Evolutionary conservation across 1,284 basidiomycete genomes (phyloP).

Genomic region (Volvariella volvacea): DNA sequence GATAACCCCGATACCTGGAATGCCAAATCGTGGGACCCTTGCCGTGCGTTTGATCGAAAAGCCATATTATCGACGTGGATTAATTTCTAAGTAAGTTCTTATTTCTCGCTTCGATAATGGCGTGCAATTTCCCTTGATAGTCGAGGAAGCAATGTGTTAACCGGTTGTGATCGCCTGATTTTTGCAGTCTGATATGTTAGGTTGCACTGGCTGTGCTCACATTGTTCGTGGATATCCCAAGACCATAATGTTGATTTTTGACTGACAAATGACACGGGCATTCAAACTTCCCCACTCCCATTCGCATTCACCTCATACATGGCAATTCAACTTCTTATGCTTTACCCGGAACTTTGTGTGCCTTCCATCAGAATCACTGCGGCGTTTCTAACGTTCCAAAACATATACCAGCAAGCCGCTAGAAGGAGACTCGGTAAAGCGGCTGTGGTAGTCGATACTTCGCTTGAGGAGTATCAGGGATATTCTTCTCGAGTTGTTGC

Average conservation of each 20-base stretch:
- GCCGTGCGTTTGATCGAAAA: slow-evolving; percentile 32
- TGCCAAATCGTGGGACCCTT: slow-evolving; percentile 32
- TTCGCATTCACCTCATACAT: no score
- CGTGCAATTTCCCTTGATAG: no score
- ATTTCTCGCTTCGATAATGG: no score
- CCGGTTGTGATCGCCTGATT: slow-evolving; percentile 5
- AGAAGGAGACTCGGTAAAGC: slow-evolving; percentile 31
- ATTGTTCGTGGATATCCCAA: slow-evolving; percentile 11
- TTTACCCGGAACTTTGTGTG: not conserved
- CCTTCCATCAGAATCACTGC: slow-evolving; percentile 23
- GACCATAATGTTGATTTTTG: slow-evolving; percentile 16
- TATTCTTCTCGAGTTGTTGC: slow-evolving; percentile 10
- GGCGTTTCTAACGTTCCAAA: slow-evolving; percentile 31
- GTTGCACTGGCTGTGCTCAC: slow-evolving; percentile 22
- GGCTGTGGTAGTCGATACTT: slow-evolving; percentile 31
- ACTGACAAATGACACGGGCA: slow-evolving; percentile 13
- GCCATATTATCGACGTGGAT: slow-evolving; percentile 30
- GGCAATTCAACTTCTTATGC: not conserved
- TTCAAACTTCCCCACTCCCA: no score
- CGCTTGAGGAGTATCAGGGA: slow-evolving; percentile 30
- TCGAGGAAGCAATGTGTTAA: no score
- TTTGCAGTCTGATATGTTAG: slow-evolving; percentile 30
- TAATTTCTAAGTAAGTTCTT: slow-evolving; percentile 25
- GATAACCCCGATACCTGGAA: not conserved
- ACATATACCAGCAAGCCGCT: slow-evolving; percentile 28